Evolutionary conservation across 768 basidiomycete species (phyloP).

Genomic region (Boletus rufocinnamomeus): DNA sequence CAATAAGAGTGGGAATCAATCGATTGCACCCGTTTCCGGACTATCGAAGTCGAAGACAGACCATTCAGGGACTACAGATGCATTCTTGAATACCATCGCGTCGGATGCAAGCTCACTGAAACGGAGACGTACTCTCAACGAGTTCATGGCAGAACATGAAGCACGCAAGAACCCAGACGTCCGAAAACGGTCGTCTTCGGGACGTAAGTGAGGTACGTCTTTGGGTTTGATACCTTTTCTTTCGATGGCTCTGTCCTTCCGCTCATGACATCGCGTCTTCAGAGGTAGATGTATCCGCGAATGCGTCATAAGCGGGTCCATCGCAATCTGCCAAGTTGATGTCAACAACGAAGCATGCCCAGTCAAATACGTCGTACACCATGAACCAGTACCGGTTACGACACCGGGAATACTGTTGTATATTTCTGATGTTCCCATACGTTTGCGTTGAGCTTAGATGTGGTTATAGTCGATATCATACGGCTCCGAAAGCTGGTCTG

Average conservation of each 20-base stretch:
- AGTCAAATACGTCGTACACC: no score
- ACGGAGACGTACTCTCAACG: constrained; percentile 66
- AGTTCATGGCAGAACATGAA: constrained; percentile 68
- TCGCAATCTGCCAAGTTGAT: constrained; percentile 1
- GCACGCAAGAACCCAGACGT: constrained; percentile 39
- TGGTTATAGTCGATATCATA: constrained; percentile 5
- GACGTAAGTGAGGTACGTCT: constrained; percentile 11
- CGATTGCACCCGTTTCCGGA: background rate
- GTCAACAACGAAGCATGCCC: constrained; percentile 1
- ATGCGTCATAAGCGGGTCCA: background rate
- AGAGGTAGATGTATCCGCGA: background rate
- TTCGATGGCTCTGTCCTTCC: background rate
- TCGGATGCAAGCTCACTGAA: constrained; percentile 17
- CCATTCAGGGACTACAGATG: background rate
- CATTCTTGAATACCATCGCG: background rate
- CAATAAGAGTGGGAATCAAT: constrained; percentile 1
- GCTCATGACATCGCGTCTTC: background rate
- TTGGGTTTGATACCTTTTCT: background rate
- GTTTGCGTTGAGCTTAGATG: background rate
- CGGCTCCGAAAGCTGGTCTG: constrained; percentile 7
- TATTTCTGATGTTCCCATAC: background rate
- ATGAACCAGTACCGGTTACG: no score
- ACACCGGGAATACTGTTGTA: constrained; percentile 28
- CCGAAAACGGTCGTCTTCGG: constrained; percentile 20
- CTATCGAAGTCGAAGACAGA: background rate